Evolutionary conservation across 2,329 filamentous ascomycete species (phyloP).

Genomic region (Colletotrichum musae): DNA sequence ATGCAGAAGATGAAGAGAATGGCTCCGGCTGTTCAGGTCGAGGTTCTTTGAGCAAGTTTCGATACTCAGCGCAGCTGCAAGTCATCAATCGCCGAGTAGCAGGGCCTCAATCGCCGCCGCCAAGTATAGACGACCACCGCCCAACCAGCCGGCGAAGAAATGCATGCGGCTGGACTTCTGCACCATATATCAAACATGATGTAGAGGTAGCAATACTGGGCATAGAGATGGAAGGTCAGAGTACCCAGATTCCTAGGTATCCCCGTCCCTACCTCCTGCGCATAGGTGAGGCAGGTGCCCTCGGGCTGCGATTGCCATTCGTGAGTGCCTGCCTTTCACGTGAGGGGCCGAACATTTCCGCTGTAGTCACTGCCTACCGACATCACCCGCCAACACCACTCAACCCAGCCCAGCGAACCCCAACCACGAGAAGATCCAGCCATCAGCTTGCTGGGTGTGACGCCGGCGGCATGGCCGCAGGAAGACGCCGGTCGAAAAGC

Average conservation of each 20-base stretch:
- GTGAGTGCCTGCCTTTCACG: too few relatives aligned
- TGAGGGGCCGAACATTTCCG: background rate
- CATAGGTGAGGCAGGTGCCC: too few relatives aligned
- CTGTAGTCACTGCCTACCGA: slow-evolving; percentile 11
- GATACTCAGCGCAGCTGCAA: background rate
- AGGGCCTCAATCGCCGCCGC: background rate
- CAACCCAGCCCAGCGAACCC: background rate
- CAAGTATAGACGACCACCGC: background rate
- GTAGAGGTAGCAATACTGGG: slow-evolving; percentile 1
- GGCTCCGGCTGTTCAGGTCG: background rate
- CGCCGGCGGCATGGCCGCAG: background rate
- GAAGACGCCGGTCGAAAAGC: background rate
- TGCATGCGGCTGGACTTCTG: background rate
- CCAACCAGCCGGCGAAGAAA: background rate
- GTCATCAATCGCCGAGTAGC: background rate
- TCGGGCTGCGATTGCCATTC: too few relatives aligned
- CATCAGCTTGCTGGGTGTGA: background rate
- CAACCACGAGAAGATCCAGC: background rate
- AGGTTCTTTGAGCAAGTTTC: slow-evolving; percentile 19
- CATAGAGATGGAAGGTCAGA: background rate
- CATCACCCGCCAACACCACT: background rate
- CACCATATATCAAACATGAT: slow-evolving; percentile 1
- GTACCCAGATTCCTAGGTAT: too few relatives aligned
- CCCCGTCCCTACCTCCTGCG: too few relatives aligned
- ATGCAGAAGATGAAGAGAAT: background rate